These are phyloP conservation scores for Amaranthus tricolor DNA, from an alignment of 179 eudicot species.

Conservation along the genomic window DNA sequence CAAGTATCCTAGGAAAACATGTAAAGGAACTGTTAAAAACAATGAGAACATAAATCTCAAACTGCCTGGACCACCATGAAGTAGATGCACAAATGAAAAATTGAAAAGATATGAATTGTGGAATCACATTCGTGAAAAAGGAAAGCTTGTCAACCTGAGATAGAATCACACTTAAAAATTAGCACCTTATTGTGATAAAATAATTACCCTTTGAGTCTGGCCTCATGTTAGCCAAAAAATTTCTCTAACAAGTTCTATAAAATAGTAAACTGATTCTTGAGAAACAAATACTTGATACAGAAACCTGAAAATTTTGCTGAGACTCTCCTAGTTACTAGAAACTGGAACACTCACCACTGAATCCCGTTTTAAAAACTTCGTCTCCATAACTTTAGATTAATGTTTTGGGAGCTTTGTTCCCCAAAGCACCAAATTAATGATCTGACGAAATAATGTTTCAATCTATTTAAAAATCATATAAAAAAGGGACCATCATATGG, in stretches of 20 bases:
- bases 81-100: background rate
- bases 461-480: no score
- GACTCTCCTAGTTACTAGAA: no score
- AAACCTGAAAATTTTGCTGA: background rate
- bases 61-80: background rate
- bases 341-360: no score
- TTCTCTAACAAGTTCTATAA: conserved; percentile 1
- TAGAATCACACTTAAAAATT: background rate
- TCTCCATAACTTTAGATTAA: no score
- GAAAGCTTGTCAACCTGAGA: conserved; percentile 1
- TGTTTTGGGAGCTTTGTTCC: no score
- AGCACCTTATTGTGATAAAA: background rate
- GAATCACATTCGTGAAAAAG: conserved; percentile 7
- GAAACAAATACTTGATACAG: background rate
- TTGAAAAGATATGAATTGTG: background rate
- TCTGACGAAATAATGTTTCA: no score
- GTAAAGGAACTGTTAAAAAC: background rate
- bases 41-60: background rate
- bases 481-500: no score
- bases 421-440: no score
- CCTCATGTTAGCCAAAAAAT: background rate
- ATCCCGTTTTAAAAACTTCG: no score
- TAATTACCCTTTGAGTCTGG: background rate
- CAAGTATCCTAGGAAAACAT: conserved; percentile 60
- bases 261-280: background rate